Evolutionary conservation across 106 monocot genomes (phyloP).

Genomic region (Cymbidium sinense): DNA sequence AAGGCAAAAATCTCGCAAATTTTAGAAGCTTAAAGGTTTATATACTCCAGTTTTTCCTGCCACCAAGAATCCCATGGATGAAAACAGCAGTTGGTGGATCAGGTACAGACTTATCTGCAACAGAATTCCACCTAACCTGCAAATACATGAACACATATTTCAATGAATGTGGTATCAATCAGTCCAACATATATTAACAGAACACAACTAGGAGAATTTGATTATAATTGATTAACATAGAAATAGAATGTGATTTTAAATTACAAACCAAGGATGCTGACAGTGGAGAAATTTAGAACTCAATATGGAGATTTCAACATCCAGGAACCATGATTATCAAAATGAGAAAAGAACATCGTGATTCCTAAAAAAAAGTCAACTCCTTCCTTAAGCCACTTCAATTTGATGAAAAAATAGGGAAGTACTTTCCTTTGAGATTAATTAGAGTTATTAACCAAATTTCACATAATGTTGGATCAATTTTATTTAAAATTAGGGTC

Average conservation of each 20-base stretch:
- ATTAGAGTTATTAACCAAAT: too few relatives aligned
- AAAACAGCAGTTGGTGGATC: constrained; percentile 97
- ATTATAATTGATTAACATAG: background rate
- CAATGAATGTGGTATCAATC: background rate
- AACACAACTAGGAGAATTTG: background rate
- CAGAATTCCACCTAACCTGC: constrained; percentile 68
- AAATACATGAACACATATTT: constrained; percentile 5
- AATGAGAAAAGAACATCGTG: background rate
- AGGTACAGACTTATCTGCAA: constrained; percentile 51
- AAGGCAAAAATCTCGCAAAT: background rate
- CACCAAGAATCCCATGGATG: constrained; percentile 91
- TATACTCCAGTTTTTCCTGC: constrained; percentile 96
- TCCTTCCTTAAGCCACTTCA: too few relatives aligned
- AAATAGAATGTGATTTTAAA: background rate
- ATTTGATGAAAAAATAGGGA: too few relatives aligned
- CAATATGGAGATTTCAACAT: background rate
- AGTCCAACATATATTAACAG: background rate
- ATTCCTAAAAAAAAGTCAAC: too few relatives aligned
- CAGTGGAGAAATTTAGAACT: background rate
- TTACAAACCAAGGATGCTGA: background rate
- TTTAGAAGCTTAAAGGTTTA: background rate
- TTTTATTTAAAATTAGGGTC: too few relatives aligned
- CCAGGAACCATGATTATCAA: background rate
- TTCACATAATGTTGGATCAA: too few relatives aligned
- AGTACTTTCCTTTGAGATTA: too few relatives aligned